Evolutionary conservation across 345 rosid genomes (phyloP), one percentile per base, ranked within the genome.

Genomic region (Bruguiera sexangula): DNA sequence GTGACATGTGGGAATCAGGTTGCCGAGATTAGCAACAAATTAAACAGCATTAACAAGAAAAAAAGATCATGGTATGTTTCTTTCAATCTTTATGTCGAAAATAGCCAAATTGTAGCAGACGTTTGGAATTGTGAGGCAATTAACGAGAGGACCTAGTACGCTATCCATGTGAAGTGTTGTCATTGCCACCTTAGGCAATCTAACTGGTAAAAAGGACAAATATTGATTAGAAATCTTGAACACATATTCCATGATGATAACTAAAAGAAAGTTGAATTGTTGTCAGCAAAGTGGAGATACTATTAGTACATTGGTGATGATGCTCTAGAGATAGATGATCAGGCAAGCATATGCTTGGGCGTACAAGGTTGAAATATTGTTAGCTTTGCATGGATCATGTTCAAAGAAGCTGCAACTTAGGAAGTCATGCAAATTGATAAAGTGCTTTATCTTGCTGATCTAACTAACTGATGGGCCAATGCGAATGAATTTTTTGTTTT

Each of bases 221-320:
- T 63, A 62, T 39, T 62, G 6, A 55, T 39, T 36, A 32, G 48
- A 69, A 78, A 65, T 82, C 75, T 76, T 69, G 59, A 63, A 65
- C 68, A 54, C 31, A 60, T 60, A 77, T 81, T 80, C 77, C 76
- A 51, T 64, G 56, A 72, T 62, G 75, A 76, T 76, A 69, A 70
- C 2, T 10, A 71, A 79, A 70, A 65, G 56, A 39, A 63, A 75
- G 51, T 62, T 46, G 73, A 70, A 36, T 63, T 34, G 26, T 30
- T 61, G 64, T 57, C 22, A 48, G 26, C 15, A 67, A 67, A 63
- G 73, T 37, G 56, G 66, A 54, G 70, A 75, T 27, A 26, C 31
- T 62, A 54, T 70, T 66, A 60, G 56, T 60, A 39, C 63, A 67
- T 36, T 67, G 57, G 69, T 52, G 70, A 69, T 66, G 30, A 36